Conservation (phyloP, 352 stramenopile species). For the Phytophthora cactorum region DNA sequence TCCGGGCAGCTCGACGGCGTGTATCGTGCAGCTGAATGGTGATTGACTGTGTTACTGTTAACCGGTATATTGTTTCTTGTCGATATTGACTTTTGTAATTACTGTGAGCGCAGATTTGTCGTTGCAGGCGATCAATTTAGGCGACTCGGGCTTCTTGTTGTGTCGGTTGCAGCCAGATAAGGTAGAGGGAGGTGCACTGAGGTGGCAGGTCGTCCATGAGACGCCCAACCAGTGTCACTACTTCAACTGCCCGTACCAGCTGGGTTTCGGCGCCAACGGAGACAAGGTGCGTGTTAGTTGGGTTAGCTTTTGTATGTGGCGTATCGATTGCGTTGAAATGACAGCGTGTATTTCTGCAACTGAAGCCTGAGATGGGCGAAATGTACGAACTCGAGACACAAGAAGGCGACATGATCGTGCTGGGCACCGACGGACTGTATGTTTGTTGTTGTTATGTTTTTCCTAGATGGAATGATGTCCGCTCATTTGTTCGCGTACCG, state of each 20-base stretch:
- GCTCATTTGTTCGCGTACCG: neutral
- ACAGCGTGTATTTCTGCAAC: slow-evolving; percentile 9
- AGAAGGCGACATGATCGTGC: slow-evolving; percentile 92
- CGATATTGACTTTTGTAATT: neutral
- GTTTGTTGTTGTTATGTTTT: slow-evolving; percentile 22
- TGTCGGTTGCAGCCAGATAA: slow-evolving; percentile 72
- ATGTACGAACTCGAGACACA: slow-evolving; percentile 85
- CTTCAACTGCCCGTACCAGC: slow-evolving; percentile 97
- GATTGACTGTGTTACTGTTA: slow-evolving; percentile 6
- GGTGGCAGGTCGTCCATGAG: slow-evolving; percentile 88
- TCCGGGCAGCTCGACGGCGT: slow-evolving; percentile 84
- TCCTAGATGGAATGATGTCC: neutral
- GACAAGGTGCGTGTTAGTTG: slow-evolving; percentile 70
- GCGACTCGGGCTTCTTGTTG: slow-evolving; percentile 94
- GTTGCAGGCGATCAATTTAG: slow-evolving; percentile 92
- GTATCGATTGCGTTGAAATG: neutral
- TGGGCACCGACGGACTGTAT: slow-evolving; percentile 94
- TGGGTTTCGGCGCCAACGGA: slow-evolving; percentile 86
- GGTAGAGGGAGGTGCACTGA: slow-evolving; percentile 26
- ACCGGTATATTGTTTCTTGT: neutral
- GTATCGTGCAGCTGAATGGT: slow-evolving; percentile 84
- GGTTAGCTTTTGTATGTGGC: neutral
- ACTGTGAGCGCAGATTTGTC: slow-evolving; percentile 37
- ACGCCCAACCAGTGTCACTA: slow-evolving; percentile 94
- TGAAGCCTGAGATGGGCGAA: slow-evolving; percentile 89